Evolutionary conservation across 2,329 filamentous ascomycete genomes (phyloP).

Genomic region (Fusarium praegraminearum): DNA sequence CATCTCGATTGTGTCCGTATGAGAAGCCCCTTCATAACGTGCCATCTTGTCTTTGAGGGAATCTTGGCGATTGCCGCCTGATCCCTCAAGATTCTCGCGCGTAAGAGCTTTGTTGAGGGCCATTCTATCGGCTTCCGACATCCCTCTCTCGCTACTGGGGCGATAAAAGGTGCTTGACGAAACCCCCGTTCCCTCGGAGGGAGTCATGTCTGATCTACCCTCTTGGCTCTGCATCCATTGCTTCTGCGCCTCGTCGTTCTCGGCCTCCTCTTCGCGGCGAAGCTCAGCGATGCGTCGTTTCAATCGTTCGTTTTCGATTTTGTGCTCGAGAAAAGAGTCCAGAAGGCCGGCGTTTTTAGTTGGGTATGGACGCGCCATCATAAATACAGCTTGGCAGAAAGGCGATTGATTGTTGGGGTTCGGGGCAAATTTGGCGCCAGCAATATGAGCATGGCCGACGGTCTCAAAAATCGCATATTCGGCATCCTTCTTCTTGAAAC

Average conservation of each 20-base stretch:
- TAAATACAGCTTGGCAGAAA: slow-evolving; percentile 90
- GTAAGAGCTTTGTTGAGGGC: slow-evolving; percentile 77
- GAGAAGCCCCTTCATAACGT: slow-evolving; percentile 79
- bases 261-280: slow-evolving; percentile 85
- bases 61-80: slow-evolving; percentile 74
- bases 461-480: slow-evolving; percentile 86
- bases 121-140: slow-evolving; percentile 75
- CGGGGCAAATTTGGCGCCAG: slow-evolving; percentile 72
- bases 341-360: slow-evolving; percentile 87
- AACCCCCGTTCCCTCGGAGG: slow-evolving; percentile 59
- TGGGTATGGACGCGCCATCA: slow-evolving; percentile 91
- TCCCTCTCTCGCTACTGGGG: slow-evolving; percentile 58
- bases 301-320: slow-evolving; percentile 93
- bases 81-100: slow-evolving; percentile 82
- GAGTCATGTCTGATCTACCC: slow-evolving; percentile 64
- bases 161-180: slow-evolving; percentile 51
- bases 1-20: slow-evolving; percentile 92
- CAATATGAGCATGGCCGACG: slow-evolving; percentile 92
- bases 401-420: slow-evolving; percentile 73
- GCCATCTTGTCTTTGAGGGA: slow-evolving; percentile 88
- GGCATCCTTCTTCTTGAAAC: slow-evolving; percentile 80
- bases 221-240: slow-evolving; percentile 71
- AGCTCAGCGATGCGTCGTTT: slow-evolving; percentile 86
- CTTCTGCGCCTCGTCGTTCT: slow-evolving; percentile 74
- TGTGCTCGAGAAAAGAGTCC: slow-evolving; percentile 95